These are phyloP conservation scores for Xanthoparmelia taractica DNA, from an alignment of 495 filamentous ascomycete genomes.

Conservation along the genomic window DNA sequence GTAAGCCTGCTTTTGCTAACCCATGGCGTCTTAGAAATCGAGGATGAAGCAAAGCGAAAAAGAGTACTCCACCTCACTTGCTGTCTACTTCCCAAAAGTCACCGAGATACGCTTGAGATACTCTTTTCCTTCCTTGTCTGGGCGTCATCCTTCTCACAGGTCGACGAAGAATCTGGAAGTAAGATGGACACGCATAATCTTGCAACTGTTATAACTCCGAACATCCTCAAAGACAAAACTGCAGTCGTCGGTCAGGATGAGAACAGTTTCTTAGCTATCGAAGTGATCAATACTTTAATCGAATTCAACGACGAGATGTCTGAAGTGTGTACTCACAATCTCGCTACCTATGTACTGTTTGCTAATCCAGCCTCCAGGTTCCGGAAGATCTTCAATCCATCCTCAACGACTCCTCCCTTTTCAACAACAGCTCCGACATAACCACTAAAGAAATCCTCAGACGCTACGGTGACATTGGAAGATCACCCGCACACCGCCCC, in stretches of 20 bases:
- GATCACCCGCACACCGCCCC: constrained; percentile 49
- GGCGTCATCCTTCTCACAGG: constrained; percentile 92
- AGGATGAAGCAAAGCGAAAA: constrained; percentile 71
- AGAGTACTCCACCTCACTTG: constrained; percentile 85
- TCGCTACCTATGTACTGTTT: constrained; percentile 19
- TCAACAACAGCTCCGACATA: constrained; percentile 72
- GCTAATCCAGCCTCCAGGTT: constrained; percentile 51
- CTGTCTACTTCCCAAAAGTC: constrained; percentile 85
- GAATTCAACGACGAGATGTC: constrained; percentile 93
- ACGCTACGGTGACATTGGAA: constrained; percentile 69
- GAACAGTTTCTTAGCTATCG: constrained; percentile 85
- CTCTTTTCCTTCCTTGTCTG: constrained; percentile 96
- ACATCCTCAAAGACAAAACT: constrained; percentile 70
- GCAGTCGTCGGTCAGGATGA: constrained; percentile 63
- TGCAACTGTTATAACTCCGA: constrained; percentile 95
- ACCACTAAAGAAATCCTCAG: constrained; percentile 96
- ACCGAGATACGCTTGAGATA: constrained; percentile 92
- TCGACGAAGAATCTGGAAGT: constrained; percentile 83
- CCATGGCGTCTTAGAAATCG: constrained; percentile 52
- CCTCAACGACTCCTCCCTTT: constrained; percentile 72
- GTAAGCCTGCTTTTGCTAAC: constrained; percentile 27
- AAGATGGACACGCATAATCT: constrained; percentile 99
- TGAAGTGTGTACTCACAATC: constrained; percentile 56
- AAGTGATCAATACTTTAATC: constrained; percentile 82
- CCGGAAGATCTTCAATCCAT: constrained; percentile 85